Base-by-base conservation (phyloP, 192 early-diverging fungal species). In the Backusella mclennaniae region DNA sequence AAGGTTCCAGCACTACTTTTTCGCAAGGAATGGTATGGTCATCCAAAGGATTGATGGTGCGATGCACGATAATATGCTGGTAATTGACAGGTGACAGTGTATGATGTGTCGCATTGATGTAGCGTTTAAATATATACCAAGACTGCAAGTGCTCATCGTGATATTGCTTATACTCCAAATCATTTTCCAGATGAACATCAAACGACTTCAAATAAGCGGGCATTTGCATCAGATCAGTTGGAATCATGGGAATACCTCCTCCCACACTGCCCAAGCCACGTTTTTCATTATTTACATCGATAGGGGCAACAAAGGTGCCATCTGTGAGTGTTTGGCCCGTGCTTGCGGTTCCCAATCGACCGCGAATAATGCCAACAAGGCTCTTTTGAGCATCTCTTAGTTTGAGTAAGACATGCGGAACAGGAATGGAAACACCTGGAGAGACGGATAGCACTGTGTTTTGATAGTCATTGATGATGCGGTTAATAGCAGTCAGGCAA, bases 371-470 rank as follows among this genome's bases (percentile, higher is more conserved):
- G 9, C 79, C 79, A 6, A 87, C 63, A 52, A 79, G 42, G 19
- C 74, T 80, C 26, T 68, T 79, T 46, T 92, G 93, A 19, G 89
- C 84, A n/a, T 90, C 84, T 31, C 85, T 88, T 84, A 93, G 89
- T 41, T 85, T 78, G 17, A 84, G 81, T 35, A 99, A 83, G 23
- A 96, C 82, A 77, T 94, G 95, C 4, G 97, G 97, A 19, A 90
- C 89, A n/a, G 94, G 92, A 72, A 97, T 95, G 31, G 80, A 80
- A 41, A 98, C 95, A 79, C 89, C 89, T 0, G 96, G 95, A 1
- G 96, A 97, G 6, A 91, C 94, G 0, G 96, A 97, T 21, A 99
- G 84, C 41, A 93, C 90, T 0, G 89, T 88, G n/a, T 85, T 80
- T 77, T 93, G 85, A 76, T 91, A 93, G 21, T 87, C 82, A 6